Evolutionary conservation across 148 eudicot species (phyloP), one percentile per base, ranked within the genome.

Genomic region (Simmondsia chinensis): DNA sequence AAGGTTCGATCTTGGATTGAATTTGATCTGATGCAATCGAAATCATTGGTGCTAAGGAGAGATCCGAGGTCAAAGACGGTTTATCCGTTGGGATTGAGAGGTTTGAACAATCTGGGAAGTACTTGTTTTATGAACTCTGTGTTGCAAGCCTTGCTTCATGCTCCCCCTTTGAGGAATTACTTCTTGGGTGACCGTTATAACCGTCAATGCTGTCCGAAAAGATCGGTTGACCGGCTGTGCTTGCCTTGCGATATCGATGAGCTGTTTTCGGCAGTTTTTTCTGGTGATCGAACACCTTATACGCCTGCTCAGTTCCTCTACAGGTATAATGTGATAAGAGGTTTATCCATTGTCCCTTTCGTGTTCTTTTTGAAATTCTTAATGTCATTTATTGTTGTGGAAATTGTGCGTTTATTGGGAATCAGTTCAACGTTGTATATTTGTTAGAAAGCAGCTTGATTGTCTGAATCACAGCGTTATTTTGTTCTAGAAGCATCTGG

Each of bases 121-220:
- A 80, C 87, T 40, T 80, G 87, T 66, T 80, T 75, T 33, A 80
- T 76, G 87, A 80, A 80, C 33, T 75, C 82, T 7, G 82, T 80
- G 40, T 55, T 80, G 57, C 87, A 80, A 45, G 87, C 83, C 3
- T 61, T 80, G 56, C 58, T 80, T 42, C 87, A 75, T 59, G 75
- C 82, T 7, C 72, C 82, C 7, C 87, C 87, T 2, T 43, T 80
- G 58, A 69, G 72, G 63, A 75, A 76, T 48, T 75, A 69, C 58
- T 80, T 80, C 69, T 46, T 80, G 38, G 56, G 70, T 44, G 87
- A 70, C 67, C 57, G 64, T 20, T 76, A 73, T 43, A 73, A 73
- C 39, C 59, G 69, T 20, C 60, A 66, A 7, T 46, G 51, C 56
- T 80, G 88, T 44, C 66, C 56, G 39, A 65, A 61, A 41, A 60